Evolutionary conservation across 805 yeast genomes (phyloP), one percentile per base, ranked within the genome.

Genomic region (Saturnispora zaruensis): DNA sequence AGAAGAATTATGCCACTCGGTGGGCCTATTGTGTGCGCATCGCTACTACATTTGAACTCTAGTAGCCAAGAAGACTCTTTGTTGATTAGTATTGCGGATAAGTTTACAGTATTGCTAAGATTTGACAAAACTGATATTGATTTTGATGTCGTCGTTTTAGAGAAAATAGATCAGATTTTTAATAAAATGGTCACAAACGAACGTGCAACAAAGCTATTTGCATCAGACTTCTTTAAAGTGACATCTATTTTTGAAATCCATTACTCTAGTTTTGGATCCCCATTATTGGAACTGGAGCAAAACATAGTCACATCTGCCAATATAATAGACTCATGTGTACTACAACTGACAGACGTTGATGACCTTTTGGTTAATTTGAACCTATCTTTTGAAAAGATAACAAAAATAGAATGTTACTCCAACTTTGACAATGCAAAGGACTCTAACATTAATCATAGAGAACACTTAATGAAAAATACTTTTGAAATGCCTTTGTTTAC

Each of bases 401-500:
- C 38, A 7, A 48, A 33, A 4, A 30, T 48, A 8, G 37, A 48
- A 6, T 48, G 50, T 16, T 48, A 26, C 21, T 42, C 46, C 13
- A 48, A 48, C 11, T 20, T 42, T 26, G 37, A 42, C 6, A 33
- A 48, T 3, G 20, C 37, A 5, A 14, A 16, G 8, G 18, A 5
- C 8, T 23, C 34, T 9, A 47, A 41, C 13, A 26, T 47, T 6
- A 30, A 13, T 5, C 33, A 11, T 6, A 32, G 38, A 4, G 33
- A 23, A n/a, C 46, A 45, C 37, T 26, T 47, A 3, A 49, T 54
- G 55, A 49, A 36, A n/a, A 59, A 56, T 30, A 51, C 56, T 8
- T 62, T 63, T 49, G 63, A 59, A 23, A 34, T 64, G 1, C 71
- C 71, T 1, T 45, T 55, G 16, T 58, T 57, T 36, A 36, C 63